Evolutionary conservation across 495 filamentous ascomycete genomes (phyloP).

Genomic region (Penicillium egyptiacum): DNA sequence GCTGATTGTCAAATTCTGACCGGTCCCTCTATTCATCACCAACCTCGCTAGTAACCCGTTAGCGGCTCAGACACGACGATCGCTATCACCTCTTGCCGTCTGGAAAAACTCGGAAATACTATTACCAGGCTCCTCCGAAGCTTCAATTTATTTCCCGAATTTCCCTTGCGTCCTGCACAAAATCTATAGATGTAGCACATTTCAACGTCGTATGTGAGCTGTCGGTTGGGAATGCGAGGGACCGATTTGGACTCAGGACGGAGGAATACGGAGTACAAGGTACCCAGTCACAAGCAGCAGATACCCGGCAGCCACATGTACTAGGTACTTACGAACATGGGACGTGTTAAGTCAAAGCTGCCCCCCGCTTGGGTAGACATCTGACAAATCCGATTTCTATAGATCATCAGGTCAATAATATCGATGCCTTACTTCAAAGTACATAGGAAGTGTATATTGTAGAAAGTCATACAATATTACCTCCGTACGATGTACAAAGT

Average conservation of each 20-base stretch:
- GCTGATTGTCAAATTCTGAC: neutral
- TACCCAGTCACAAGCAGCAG: neutral
- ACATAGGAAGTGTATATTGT: neutral
- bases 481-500: too few relatives aligned
- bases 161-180: constrained; percentile 7
- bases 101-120: neutral
- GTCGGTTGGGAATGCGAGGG: constrained; percentile 4
- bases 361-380: constrained; percentile 3
- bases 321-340: neutral
- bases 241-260: neutral
- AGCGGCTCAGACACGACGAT: constrained; percentile 19
- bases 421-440: neutral
- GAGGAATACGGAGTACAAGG: neutral
- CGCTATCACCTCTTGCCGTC: constrained; percentile 28
- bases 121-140: neutral
- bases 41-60: constrained; percentile 16
- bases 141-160: neutral
- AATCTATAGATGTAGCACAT: neutral
- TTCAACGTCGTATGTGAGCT: constrained; percentile 5
- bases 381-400: neutral
- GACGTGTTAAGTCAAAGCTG: neutral
- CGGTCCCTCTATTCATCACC: neutral
- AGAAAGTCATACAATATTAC: neutral
- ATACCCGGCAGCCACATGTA: neutral
- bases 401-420: neutral